Evolutionary conservation across 2,329 filamentous ascomycete species (phyloP), one percentile per base, ranked within the genome.

Genomic region (Neurospora sp.): DNA sequence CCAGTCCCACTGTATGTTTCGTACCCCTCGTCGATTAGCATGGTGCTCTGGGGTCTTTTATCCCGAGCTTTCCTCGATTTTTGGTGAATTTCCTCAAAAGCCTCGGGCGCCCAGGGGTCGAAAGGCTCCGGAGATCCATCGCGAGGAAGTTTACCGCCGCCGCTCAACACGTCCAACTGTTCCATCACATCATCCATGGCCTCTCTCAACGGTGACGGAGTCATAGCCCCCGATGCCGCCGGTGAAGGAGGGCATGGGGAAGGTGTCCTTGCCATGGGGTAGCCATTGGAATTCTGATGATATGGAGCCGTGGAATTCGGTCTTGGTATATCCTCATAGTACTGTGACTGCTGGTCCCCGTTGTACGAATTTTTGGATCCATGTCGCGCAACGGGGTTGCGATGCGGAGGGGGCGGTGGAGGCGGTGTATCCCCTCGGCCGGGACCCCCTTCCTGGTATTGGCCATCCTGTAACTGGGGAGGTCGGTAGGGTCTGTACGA

Each of bases 121-220:
- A 89, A 80, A 0, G 85, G 82, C 58, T 88, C 84, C 0, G 88
- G 85, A 38, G 86, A 85, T 40, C 87, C 85, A 28, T 85, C 81
- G 70, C 85, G 85, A 5, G 69, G 70, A 62, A 62, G 52, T 62
- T 33, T 62, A 62, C 52, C 52, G 23, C 52, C 52, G 58, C 87
- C 83, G 19, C 90, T 90, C 84, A 99, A 92, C 71, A 94, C 93
- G 77, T 97, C 91, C 62, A 99, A 81, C 70, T 96, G 96, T 74
- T 96, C 93, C 89, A 98, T 97, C 4, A 99, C 94, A 79, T 96
- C 95, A 77, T 98, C 95, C 93, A 99, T 99, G 1, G 96, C 96
- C 79, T 94, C 93, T 71, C 96, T 87, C 3, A 99, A 82, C 0
- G 96, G 96, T 2, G 96, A 98, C 1, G 96, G 96, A 0, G 96